These are phyloP conservation scores for Heliosperma pusillum DNA, from an alignment of 148 eudicot species.

Conservation along the genomic window DNA sequence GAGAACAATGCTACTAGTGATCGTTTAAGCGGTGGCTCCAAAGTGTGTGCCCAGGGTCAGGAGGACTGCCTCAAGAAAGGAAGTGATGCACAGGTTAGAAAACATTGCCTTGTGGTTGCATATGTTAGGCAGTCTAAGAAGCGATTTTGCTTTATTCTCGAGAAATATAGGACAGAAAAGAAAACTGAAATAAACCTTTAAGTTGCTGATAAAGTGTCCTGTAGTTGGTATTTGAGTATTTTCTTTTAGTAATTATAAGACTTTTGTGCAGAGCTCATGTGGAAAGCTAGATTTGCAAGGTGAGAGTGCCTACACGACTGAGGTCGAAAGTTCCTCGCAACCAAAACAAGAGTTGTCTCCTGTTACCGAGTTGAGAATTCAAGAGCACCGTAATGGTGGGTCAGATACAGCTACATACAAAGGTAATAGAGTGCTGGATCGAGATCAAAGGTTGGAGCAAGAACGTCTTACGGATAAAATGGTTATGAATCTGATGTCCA, in stretches of 20 bases:
- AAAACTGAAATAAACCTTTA: not conserved
- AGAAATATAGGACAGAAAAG: too few species aligned
- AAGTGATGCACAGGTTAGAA: conserved; percentile 84
- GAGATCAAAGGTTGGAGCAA: conserved; percentile 29
- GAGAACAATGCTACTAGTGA: conserved; percentile 75
- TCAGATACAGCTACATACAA: conserved; percentile 27
- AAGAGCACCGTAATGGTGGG: conserved; percentile 27
- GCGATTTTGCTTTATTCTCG: too few species aligned
- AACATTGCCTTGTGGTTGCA: not conserved
- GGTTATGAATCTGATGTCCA: conserved; percentile 1
- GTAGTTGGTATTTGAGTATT: too few species aligned
- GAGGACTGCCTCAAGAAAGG: conserved; percentile 69
- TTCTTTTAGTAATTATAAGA: not conserved
- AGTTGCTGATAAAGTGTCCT: too few species aligned
- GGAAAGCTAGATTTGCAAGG: conserved; percentile 55
- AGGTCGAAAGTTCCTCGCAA: conserved; percentile 29
- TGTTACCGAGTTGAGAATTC: conserved; percentile 26
- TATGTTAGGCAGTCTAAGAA: too few species aligned
- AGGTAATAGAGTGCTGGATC: conserved; percentile 22
- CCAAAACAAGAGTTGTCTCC: conserved; percentile 30
- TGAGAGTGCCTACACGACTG: conserved; percentile 35
- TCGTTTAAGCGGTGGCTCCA: conserved; percentile 67
- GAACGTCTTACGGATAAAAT: conserved; percentile 21
- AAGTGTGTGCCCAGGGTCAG: conserved; percentile 45
- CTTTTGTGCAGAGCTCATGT: conserved; percentile 70